Evolutionary conservation across 2,329 filamentous ascomycete genomes (phyloP).

Genomic region (Colletotrichum sidae): DNA sequence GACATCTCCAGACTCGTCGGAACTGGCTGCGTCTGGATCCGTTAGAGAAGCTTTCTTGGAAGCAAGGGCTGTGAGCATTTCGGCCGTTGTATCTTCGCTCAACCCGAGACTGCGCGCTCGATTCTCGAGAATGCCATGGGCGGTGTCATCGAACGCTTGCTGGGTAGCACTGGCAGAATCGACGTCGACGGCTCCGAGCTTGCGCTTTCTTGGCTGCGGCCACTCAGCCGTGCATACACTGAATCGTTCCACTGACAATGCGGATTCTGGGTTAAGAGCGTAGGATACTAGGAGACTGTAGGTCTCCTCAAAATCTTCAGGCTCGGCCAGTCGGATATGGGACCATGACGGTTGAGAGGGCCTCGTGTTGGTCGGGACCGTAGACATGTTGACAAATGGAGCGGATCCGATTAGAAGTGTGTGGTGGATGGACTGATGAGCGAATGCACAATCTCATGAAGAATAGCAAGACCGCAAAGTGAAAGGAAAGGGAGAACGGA

Average conservation of each 20-base stretch:
- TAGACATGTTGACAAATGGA: not conserved
- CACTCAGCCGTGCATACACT: not conserved
- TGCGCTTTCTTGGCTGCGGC: not conserved
- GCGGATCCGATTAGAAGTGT: not conserved
- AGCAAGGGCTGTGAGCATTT: not conserved
- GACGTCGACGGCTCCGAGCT: not conserved
- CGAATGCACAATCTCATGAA: no score
- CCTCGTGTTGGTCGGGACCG: not conserved
- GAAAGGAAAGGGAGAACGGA: no score
- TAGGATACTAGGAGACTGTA: conserved; percentile 9
- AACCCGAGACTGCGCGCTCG: not conserved
- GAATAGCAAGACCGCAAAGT: no score
- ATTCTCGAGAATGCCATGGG: not conserved
- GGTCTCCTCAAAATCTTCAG: not conserved
- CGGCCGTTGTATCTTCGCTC: not conserved
- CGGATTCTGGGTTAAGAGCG: not conserved
- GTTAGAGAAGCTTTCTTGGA: not conserved
- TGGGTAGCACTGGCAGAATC: not conserved
- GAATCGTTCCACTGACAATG: conserved; percentile 10
- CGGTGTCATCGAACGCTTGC: not conserved
- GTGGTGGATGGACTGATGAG: no score
- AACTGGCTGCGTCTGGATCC: not conserved
- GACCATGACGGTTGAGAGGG: not conserved
- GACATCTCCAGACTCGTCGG: no score
- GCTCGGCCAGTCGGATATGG: not conserved